Percentiles rank a stretch among this genome's conserved stretches.
Evolutionary conservation across 2,329 filamentous ascomycete genomes (phyloP).

Genomic region (Fusarium subglutinans): DNA sequence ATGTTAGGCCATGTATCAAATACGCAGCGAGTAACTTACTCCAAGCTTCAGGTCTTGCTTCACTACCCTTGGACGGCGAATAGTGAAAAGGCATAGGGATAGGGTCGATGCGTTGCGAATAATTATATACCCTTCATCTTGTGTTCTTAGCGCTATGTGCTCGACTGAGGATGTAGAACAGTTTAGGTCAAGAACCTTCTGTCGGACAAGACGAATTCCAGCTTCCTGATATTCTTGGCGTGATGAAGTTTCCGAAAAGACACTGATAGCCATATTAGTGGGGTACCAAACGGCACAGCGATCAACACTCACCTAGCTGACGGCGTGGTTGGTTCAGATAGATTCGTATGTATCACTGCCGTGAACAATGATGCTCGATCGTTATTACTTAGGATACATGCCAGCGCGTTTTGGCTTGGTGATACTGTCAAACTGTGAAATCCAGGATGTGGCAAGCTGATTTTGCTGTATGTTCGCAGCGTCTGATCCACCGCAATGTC

Average conservation of each 20-base stretch:
- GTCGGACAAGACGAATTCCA: background rate
- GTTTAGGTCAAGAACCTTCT: background rate
- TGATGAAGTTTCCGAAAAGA: background rate
- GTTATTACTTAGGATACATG: background rate
- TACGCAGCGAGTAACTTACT: background rate
- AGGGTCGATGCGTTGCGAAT: background rate
- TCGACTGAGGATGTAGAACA: background rate
- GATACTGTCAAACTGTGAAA: background rate
- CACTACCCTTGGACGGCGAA: fast-evolving
- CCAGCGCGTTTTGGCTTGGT: background rate
- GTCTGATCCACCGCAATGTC: background rate
- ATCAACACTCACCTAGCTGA: background rate
- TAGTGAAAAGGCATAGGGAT: background rate
- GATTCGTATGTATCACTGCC: background rate
- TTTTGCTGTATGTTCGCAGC: background rate
- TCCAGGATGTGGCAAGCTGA: background rate
- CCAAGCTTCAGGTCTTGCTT: background rate
- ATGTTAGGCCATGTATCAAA: background rate
- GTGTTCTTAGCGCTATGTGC: background rate
- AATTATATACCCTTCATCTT: background rate
- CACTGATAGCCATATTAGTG: background rate
- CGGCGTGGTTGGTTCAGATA: background rate
- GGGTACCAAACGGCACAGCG: fast-evolving
- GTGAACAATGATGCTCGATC: background rate
- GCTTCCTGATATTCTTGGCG: background rate